phyloP scores from a whole-genome alignment of 2,329 filamentous ascomycete genomes.

The Penicillium sp. region DNA sequence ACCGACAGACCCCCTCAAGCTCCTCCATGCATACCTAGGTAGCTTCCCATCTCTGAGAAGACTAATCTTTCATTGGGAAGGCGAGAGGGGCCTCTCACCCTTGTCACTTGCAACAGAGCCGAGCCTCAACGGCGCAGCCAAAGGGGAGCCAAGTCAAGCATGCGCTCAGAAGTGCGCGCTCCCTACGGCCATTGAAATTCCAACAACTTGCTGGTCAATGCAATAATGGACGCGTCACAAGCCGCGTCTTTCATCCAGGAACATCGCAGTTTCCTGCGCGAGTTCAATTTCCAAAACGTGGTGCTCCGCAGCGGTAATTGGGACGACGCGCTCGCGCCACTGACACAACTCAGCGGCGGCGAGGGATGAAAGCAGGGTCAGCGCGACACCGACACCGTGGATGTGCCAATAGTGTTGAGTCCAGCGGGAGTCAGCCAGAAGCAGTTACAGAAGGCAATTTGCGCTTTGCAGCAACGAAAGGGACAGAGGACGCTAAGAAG shows the following conservation, averaged over 20 bases:
- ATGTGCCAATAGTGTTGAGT: constrained; percentile 40
- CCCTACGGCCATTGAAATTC: constrained; percentile 61
- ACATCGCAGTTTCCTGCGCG: constrained; percentile 66
- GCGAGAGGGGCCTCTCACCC: constrained; percentile 69
- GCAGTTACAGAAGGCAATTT: constrained; percentile 27
- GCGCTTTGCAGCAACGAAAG: constrained; percentile 24
- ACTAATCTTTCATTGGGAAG: constrained; percentile 75
- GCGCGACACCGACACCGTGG: constrained; percentile 30
- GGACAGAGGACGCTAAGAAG: neutral
- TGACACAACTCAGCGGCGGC: constrained; percentile 48
- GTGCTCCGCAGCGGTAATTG: constrained; percentile 69
- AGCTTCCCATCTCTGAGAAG: constrained; percentile 65
- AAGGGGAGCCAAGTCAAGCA: constrained; percentile 16
- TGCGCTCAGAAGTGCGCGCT: neutral
- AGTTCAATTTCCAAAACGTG: constrained; percentile 79
- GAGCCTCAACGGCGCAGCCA: constrained; percentile 58
- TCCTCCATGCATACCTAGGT: constrained; percentile 77
- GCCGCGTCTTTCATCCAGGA: constrained; percentile 60
- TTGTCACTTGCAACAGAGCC: constrained; percentile 68
- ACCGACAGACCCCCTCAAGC: constrained; percentile 68
- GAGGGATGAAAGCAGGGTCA: constrained; percentile 42
- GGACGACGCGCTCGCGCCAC: constrained; percentile 76
- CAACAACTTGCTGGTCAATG: neutral
- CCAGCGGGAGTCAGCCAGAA: constrained; percentile 22
- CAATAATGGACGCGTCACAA: neutral